Base-by-base conservation (phyloP, 2,329 filamentous ascomycete genomes). In the Clathrospora elynae region DNA sequence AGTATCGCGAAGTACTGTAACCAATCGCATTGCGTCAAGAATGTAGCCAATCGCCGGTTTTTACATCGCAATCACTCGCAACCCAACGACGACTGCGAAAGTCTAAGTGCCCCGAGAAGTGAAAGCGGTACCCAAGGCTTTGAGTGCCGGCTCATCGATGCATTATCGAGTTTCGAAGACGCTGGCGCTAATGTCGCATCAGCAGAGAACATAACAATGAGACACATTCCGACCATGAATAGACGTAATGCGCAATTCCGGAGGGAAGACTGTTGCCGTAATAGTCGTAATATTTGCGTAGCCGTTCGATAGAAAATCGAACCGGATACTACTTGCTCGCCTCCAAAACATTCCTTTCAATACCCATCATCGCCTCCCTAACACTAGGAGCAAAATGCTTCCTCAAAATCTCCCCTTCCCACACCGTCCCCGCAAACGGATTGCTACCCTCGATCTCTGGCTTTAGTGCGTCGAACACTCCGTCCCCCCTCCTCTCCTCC, bases 401-500 rank as follows among this genome's bases (percentile, higher is more conserved):
- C 64, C 86, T 79, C 59, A 99, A 68, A 44, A 99, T 66, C 73
- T 97, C 93, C 0, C 89, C 90, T 67, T 97, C 93, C 93, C 92
- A 99, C 1, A 95, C 80, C 0, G 90, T 96, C 4, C 85, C 83
- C 0, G 91, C 88, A 71, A 93, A 95, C 1, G 92, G 90, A 72
- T 97, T 97, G 55, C 86, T 91, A 6, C 82, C 85, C 71, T 96
- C 92, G 3, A 95, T 81, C 52, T 86, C 88, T 5, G 50, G 45
- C 35, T 84, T 83, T 29, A 86, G 69, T 1, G 90, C 78, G 70
- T 91, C 87, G 62, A 88, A 97, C 1, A 86, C 82, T 2, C 93
- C 93, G 66, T 97, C 92, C 5, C 92, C 92, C 67, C 88, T 87
- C 35, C 92, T 80, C 75, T 97, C 93, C 67, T 97, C 92, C 0